Conservation (phyloP, 768 basidiomycete species). For the Megacollybia marginata region DNA sequence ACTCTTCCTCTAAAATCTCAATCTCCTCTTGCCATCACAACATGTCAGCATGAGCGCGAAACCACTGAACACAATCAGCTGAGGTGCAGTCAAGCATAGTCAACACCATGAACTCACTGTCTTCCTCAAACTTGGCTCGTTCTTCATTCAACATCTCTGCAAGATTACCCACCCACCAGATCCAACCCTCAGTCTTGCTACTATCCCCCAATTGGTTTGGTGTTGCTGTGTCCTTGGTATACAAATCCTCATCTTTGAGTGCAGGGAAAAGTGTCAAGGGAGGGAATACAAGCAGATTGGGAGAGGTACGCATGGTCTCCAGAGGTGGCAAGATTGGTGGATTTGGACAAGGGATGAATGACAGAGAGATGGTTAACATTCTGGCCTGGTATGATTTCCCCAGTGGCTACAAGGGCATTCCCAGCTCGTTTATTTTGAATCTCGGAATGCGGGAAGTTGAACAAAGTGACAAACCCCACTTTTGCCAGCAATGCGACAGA, state of each 20-base stretch:
- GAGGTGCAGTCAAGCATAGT: neutral
- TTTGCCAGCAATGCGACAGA: no score
- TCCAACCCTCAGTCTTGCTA: slow-evolving; percentile 8
- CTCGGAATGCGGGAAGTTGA: no score
- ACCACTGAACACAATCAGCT: slow-evolving; percentile 12
- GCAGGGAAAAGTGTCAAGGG: no score
- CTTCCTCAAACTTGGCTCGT: slow-evolving; percentile 2
- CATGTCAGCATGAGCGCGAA: slow-evolving; percentile 6
- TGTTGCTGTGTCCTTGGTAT: slow-evolving; percentile 2
- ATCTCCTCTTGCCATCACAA: slow-evolving; percentile 12
- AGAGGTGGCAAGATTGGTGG: no score
- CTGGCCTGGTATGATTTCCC: no score
- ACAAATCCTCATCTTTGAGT: slow-evolving; percentile 5
- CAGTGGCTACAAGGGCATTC: no score
- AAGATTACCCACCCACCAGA: slow-evolving; percentile 5
- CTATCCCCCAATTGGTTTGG: slow-evolving; percentile 5
- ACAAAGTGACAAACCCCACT: no score
- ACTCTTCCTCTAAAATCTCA: slow-evolving; percentile 11
- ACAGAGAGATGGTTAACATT: no score
- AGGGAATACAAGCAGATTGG: no score
- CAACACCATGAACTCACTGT: slow-evolving; percentile 2
- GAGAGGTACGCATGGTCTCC: no score
- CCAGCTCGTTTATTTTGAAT: no score
- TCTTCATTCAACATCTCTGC: slow-evolving; percentile 3
- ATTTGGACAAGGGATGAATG: no score